These are phyloP conservation scores for Cymbidium sinense DNA, from an alignment of 106 monocot species.

Conservation along the genomic window DNA sequence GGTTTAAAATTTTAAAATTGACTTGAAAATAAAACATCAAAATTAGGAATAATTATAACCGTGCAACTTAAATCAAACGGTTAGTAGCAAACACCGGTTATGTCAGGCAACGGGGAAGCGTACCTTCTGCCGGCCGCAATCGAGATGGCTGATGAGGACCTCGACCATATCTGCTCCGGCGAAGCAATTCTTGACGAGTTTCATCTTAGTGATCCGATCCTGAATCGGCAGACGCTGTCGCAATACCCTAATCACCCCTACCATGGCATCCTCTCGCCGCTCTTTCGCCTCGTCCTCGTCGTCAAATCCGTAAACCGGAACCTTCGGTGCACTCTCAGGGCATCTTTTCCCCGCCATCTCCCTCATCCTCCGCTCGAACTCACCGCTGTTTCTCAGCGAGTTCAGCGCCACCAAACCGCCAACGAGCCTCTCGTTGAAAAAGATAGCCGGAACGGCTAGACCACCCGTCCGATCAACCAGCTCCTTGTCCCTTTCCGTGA, in stretches of 20 bases:
- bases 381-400: constrained; percentile 86
- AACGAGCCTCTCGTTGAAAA: constrained; percentile 80
- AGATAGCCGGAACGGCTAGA: constrained; percentile 61
- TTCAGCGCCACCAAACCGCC: constrained; percentile 80
- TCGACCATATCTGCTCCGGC: constrained; percentile 70
- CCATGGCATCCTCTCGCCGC: constrained; percentile 30
- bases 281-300: constrained; percentile 28
- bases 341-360: constrained; percentile 52
- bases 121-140: constrained; percentile 77
- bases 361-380: constrained; percentile 56
- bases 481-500: constrained; percentile 69
- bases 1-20: not conserved
- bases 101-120: not conserved
- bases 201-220: constrained; percentile 71
- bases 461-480: constrained; percentile 57
- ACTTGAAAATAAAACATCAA: not conserved
- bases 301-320: constrained; percentile 71
- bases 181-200: constrained; percentile 89
- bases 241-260: constrained; percentile 39
- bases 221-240: constrained; percentile 66
- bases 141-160: constrained; percentile 63
- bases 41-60: not conserved
- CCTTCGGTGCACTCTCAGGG: constrained; percentile 55
- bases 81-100: not conserved
- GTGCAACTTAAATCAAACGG: not conserved